phyloP scores from a whole-genome alignment of 768 basidiomycete genomes.

The Nidularia pulvinata region DNA sequence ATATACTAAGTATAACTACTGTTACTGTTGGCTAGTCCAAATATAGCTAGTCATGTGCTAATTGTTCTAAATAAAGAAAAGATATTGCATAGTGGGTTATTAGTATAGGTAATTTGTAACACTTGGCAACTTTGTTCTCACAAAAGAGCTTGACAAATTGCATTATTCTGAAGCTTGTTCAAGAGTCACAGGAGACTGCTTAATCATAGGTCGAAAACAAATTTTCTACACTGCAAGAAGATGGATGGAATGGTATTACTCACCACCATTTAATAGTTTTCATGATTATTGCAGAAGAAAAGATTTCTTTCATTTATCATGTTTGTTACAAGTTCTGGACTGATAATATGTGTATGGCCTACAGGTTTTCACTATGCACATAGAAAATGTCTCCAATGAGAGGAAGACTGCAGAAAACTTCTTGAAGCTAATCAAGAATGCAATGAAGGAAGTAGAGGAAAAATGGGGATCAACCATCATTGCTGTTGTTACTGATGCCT shows the following conservation, averaged over 20 bases:
- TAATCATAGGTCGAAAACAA: conserved; percentile 7
- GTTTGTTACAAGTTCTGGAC: too few relatives aligned
- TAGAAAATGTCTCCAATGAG: conserved; percentile 26
- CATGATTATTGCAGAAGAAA: conserved; percentile 17
- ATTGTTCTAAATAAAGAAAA: too few relatives aligned
- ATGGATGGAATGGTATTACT: conserved; percentile 33
- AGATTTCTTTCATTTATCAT: conserved; percentile 7
- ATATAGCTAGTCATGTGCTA: too few relatives aligned
- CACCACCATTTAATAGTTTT: conserved; percentile 26
- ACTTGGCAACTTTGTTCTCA: too few relatives aligned
- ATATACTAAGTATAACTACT: too few relatives aligned
- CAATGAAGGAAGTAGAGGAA: conserved; percentile 12
- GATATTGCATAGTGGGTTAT: too few relatives aligned
- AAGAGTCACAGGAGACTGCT: neutral
- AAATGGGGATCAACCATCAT: conserved; percentile 22
- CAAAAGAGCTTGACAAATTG: conserved; percentile 15
- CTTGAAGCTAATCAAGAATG: conserved; percentile 13
- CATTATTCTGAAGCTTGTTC: conserved; percentile 16
- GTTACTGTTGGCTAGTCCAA: too few relatives aligned
- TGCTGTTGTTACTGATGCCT: conserved; percentile 29
- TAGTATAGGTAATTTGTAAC: too few relatives aligned
- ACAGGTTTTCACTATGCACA: conserved; percentile 24
- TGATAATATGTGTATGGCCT: too few relatives aligned
- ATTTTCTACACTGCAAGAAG: conserved; percentile 25
- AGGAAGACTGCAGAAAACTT: conserved; percentile 26